Percentiles rank a stretch among this genome's conserved stretches.
Conservation (phyloP, 1,284 basidiomycete genomes). For the Fomitopsis betulina region DNA sequence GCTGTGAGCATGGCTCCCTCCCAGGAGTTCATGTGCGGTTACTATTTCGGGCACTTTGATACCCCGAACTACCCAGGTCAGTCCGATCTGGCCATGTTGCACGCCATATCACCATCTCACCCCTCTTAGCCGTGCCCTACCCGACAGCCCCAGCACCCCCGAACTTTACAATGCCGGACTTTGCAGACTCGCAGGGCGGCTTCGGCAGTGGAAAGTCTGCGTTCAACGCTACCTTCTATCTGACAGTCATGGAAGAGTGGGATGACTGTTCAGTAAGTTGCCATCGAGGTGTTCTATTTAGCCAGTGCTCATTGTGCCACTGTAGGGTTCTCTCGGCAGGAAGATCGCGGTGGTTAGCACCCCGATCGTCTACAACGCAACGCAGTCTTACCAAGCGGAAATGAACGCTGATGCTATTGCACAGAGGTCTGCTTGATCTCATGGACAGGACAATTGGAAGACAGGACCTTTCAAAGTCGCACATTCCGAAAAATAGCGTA, state of each 20-base stretch:
- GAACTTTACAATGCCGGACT: slow-evolving; percentile 44
- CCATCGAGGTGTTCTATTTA: neutral
- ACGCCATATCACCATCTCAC: neutral
- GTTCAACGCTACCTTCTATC: slow-evolving; percentile 32
- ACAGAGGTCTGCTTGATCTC: neutral
- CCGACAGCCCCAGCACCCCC: slow-evolving; percentile 37
- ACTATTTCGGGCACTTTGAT: slow-evolving; percentile 39
- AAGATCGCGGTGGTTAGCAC: slow-evolving; percentile 23
- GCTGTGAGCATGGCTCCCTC: slow-evolving; percentile 23
- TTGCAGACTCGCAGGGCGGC: slow-evolving; percentile 37
- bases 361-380: slow-evolving; percentile 28
- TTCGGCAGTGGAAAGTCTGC: slow-evolving; percentile 33
- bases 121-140: slow-evolving; percentile 28
- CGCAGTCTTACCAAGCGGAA: slow-evolving; percentile 6
- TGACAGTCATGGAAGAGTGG: slow-evolving; percentile 45
- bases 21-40: slow-evolving; percentile 30
- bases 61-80: slow-evolving; percentile 40
- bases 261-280: slow-evolving; percentile 30
- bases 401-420: neutral
- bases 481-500: neutral
- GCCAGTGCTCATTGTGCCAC: neutral
- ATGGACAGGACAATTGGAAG: no score
- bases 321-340: slow-evolving; percentile 24
- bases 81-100: neutral
- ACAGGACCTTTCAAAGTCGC: neutral